Base-by-base conservation (phyloP, 1,139 yeast genomes). In the Torulaspora globosa region DNA sequence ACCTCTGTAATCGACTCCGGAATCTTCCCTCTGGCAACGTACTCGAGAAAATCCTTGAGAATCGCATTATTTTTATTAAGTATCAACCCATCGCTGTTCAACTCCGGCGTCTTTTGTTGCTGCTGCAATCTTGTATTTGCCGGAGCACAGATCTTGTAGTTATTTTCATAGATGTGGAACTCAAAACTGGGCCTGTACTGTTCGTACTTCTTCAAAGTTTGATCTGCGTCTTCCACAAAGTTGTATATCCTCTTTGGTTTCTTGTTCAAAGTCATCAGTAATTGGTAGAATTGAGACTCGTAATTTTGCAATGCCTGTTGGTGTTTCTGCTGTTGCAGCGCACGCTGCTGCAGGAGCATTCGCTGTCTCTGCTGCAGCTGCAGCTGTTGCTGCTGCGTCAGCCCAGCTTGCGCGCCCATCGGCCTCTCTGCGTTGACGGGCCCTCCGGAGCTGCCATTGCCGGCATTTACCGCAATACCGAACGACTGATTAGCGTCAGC, bases 1-100 rank as follows among this genome's bases (percentile, higher is more conserved):
- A 90, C 85, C 66, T 90, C 97, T 57, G 90, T 80, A 63, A 92
- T 81, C 15, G 94, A 90, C 36, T 88, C 84, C 0, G 97, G 97
- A 12, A 92, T 87, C 58, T 82, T 82, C 46, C 90, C 95, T 49
- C 78, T 70, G 14, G 90, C 81, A 8, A 90, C 85, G 62, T 82
- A 86, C 52, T 82, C 82, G 51, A 92, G 70, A 58, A 92, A 92
- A 43, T 78, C 83, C 59, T 83, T 84, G 46, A 87, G 78, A 67
- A 86, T 77, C n/a, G 89, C 85, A 48, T 87, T 84, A 57, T 77
- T 77, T 59, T 85, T 84, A 18, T 95, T 95, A 41, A 92, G 80
- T 12, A 86, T 79, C 39, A 86, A 82, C 42, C 94, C 95, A 59
- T 81, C 85, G 36, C 57, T 59, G 2, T 65, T 54, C 23, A 56